Conservation (phyloP, 2,329 filamentous ascomycete genomes). For the Venturia pyrina region DNA sequence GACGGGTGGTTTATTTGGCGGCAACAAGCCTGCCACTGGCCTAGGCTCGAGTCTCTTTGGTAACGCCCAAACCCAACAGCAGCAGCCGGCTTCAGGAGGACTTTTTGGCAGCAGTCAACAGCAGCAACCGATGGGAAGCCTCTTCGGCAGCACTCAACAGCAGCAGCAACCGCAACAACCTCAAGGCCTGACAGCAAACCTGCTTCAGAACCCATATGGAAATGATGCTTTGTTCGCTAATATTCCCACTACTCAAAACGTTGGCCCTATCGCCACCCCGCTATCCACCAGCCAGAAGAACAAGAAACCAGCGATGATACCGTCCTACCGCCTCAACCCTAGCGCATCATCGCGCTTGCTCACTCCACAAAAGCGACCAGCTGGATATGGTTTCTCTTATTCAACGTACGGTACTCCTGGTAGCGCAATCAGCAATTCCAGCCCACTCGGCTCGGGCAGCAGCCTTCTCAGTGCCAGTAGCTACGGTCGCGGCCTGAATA, state of each 20-base stretch:
- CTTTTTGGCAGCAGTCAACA: constrained; percentile 35
- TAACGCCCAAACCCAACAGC: constrained; percentile 3
- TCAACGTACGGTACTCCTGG: constrained; percentile 80
- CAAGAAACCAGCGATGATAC: constrained; percentile 69
- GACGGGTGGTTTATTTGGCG: constrained; percentile 29
- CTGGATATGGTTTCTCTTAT: constrained; percentile 83
- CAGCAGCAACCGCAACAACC: constrained; percentile 38
- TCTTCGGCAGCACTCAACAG: constrained; percentile 46
- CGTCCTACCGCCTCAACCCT: constrained; percentile 80
- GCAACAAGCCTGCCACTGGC: constrained; percentile 23
- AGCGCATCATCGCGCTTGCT: constrained; percentile 67
- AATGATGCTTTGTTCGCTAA: constrained; percentile 77
- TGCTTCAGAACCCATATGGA: constrained; percentile 75
- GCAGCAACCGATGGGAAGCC: constrained; percentile 28
- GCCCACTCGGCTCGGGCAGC: constrained; percentile 56
- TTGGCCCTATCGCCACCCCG: constrained; percentile 86
- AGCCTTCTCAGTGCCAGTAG: constrained; percentile 56
- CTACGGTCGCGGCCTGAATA: constrained; percentile 62
- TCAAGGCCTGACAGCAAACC: constrained; percentile 59
- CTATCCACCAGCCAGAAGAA: constrained; percentile 66
- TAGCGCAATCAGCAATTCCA: constrained; percentile 43
- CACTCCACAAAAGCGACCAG: constrained; percentile 66
- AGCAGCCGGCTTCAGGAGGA: constrained; percentile 28
- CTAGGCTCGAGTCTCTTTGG: constrained; percentile 17
- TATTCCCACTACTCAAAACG: constrained; percentile 57